Evolutionary conservation across 2,329 filamentous ascomycete genomes (phyloP).

Genomic region (Myriosclerotinia curreyana): DNA sequence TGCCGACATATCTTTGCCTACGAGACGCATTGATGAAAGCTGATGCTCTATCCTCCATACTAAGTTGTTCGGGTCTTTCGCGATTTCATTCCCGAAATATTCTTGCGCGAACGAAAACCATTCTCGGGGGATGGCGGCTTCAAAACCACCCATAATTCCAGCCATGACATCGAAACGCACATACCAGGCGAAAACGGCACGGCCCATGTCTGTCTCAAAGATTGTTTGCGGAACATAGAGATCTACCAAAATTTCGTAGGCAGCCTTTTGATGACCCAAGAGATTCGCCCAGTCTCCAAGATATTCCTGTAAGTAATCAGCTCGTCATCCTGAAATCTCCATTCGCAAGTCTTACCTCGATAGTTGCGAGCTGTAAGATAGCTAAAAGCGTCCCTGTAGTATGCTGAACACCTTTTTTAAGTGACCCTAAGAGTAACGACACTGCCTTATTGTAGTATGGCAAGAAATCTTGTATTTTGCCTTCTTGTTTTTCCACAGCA

Average conservation of each 20-base stretch:
- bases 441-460: slow-evolving; percentile 90
- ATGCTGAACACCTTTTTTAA: slow-evolving; percentile 69
- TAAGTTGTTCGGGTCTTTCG: slow-evolving; percentile 59
- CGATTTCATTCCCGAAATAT: slow-evolving; percentile 59
- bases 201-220: slow-evolving; percentile 65
- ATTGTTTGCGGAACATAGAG: slow-evolving; percentile 75
- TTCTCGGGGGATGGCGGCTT: slow-evolving; percentile 67
- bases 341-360: slow-evolving; percentile 63
- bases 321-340: slow-evolving; percentile 4
- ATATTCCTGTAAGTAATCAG: slow-evolving; percentile 64
- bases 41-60: slow-evolving; percentile 65
- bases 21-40: slow-evolving; percentile 63
- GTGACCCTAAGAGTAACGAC: slow-evolving; percentile 65
- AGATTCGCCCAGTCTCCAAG: slow-evolving; percentile 94
- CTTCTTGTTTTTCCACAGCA: slow-evolving; percentile 66
- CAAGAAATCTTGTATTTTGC: slow-evolving; percentile 76
- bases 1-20: slow-evolving; percentile 76
- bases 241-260: slow-evolving; percentile 73
- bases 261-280: slow-evolving; percentile 87
- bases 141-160: slow-evolving; percentile 76
- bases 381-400: slow-evolving; percentile 75
- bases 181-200: slow-evolving; percentile 84
- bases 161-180: slow-evolving; percentile 82
- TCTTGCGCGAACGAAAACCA: slow-evolving; percentile 61
- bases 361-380: slow-evolving; percentile 86